Base-by-base conservation (phyloP, 163 green algal genomes). In the Coccomyxa subellipsoidea region DNA sequence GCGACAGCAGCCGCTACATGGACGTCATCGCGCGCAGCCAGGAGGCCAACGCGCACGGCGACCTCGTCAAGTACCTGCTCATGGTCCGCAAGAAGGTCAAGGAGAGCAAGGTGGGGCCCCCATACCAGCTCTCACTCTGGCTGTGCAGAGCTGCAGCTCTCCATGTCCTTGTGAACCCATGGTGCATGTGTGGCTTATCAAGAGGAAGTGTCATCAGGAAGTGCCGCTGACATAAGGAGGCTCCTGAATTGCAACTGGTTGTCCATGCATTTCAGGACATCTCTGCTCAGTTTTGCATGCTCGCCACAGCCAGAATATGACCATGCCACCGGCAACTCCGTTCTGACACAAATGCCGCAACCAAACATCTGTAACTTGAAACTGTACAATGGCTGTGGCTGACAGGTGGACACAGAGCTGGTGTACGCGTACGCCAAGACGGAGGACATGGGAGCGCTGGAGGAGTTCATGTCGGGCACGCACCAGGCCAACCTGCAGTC, bases 11-110 rank as follows among this genome's bases (percentile, higher is more conserved):
- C 80, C 92, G 92, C 53, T 92, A 92, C 69, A 80, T 85, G 23
- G 91, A 96, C 72, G 95, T 98, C 77, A 94, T 97, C 76, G 86
- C 91, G 66, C 93, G 92, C 72, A 87, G 87, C 40, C 81, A 88
- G 47, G 85, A 84, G 76, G 76, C 86, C 37, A 84, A 83, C 35
- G 83, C 87, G 21, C 97, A 97, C 84, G 93, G 92, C 29, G 94
- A 98, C 73, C 90, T 99, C 69, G 94, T 98, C 69, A 97, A 97
- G 90, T 99, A 96, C 88, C 92, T 99, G 89, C 92, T 97, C 37
- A 99, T 99, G 96, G 96, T 97, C 54, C 92, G 96, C 84, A 97
- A 97, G 89, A 97, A 96, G 88, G 87, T 97, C 82, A 98, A 98
- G 89, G 96, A 98, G 83, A 78, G 89, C 73, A 86, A 87, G 80